Conservation (phyloP, 2,329 filamentous ascomycete genomes). For the Leptosphaerulina australis region DNA sequence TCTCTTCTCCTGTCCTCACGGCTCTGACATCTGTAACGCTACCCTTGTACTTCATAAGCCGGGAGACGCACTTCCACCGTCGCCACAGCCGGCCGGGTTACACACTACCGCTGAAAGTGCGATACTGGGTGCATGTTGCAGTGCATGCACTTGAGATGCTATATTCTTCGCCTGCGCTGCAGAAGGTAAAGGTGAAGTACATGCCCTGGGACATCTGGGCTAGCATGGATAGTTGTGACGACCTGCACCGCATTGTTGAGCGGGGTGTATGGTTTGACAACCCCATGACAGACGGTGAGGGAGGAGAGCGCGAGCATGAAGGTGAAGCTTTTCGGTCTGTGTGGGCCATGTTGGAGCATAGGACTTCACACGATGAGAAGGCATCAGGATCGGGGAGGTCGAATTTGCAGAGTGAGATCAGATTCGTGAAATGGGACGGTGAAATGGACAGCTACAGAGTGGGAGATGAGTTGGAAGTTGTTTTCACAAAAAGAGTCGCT, state of each 20-base stretch:
- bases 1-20: conserved; percentile 33
- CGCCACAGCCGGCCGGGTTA: conserved; percentile 29
- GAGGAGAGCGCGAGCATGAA: conserved; percentile 31
- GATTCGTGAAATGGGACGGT: conserved; percentile 40
- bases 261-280: conserved; percentile 40
- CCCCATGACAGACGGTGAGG: conserved; percentile 19
- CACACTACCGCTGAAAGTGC: conserved; percentile 38
- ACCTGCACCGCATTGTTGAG: conserved; percentile 34
- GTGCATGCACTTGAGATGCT: conserved; percentile 41
- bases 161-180: conserved; percentile 11
- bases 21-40: conserved; percentile 37
- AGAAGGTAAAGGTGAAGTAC: conserved; percentile 38
- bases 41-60: conserved; percentile 44
- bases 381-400: conserved; percentile 16
- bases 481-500: conserved; percentile 28
- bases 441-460: conserved; percentile 38
- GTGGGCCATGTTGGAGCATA: conserved; percentile 29
- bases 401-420: conserved; percentile 25
- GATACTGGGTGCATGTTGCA: conserved; percentile 43
- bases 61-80: conserved; percentile 31
- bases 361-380: conserved; percentile 3
- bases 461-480: conserved; percentile 44
- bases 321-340: conserved; percentile 43
- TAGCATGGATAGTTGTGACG: conserved; percentile 41
- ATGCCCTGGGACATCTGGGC: conserved; percentile 46